phyloP scores from a whole-genome alignment of 768 basidiomycete species.

The Suillus brevipes region DNA sequence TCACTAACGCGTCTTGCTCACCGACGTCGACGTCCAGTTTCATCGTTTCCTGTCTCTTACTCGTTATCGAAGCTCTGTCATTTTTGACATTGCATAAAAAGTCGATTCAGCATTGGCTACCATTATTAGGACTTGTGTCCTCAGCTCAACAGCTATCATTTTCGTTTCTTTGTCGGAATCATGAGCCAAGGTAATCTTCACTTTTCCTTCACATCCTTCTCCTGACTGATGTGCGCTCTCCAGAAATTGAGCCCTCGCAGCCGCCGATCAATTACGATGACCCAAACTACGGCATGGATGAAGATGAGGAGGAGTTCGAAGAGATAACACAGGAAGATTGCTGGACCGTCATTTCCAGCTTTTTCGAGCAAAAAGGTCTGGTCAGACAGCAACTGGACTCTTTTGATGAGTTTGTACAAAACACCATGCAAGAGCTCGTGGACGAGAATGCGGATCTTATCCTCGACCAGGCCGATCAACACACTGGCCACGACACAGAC shows the following conservation, averaged over 20 bases:
- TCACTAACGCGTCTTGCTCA: conserved; percentile 24
- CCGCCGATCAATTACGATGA: conserved; percentile 58
- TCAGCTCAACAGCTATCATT: conserved; percentile 1
- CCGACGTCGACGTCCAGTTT: conserved; percentile 20
- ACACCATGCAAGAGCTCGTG: conserved; percentile 98
- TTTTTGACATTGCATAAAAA: not conserved
- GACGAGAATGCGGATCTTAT: conserved; percentile 96
- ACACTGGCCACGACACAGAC: conserved; percentile 81
- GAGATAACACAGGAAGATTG: conserved; percentile 92
- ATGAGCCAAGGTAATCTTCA: conserved; percentile 35
- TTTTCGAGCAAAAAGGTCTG: conserved; percentile 96
- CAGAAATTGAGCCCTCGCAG: conserved; percentile 51
- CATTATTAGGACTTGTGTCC: not conserved
- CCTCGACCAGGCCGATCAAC: conserved; percentile 94
- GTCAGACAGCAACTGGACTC: conserved; percentile 97
- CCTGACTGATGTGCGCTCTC: conserved; percentile 36
- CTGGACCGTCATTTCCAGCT: conserved; percentile 94
- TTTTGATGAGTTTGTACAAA: conserved; percentile 98
- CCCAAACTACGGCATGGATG: conserved; percentile 55
- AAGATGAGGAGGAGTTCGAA: conserved; percentile 57
- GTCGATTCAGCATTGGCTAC: not conserved
- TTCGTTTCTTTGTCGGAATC: conserved; percentile 3
- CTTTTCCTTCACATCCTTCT: conserved; percentile 21
- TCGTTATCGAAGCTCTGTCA: conserved; percentile 4
- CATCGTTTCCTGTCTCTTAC: conserved; percentile 17